phyloP scores from a whole-genome alignment of 352 stramenopile genomes.

The Peronospora destructor region DNA sequence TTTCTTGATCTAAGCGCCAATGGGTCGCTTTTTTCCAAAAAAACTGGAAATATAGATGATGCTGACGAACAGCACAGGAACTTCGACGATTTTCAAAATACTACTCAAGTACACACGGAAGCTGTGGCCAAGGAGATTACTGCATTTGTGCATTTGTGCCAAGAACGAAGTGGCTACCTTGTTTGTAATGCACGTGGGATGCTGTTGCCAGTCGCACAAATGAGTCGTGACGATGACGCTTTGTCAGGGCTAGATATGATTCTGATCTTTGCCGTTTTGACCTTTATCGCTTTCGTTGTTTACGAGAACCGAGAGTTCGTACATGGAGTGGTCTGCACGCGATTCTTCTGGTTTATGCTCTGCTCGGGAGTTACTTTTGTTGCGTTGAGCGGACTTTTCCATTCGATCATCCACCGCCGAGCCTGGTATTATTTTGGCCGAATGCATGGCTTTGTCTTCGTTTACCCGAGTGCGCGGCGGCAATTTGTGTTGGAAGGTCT shows the following conservation, averaged over 20 bases:
- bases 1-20: constrained; percentile 42
- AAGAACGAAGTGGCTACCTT: constrained; percentile 25
- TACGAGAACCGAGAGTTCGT: constrained; percentile 39
- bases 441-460: constrained; percentile 47
- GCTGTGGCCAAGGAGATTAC: constrained; percentile 14
- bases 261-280: constrained; percentile 28
- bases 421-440: constrained; percentile 48
- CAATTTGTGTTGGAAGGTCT: constrained; percentile 66
- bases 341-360: constrained; percentile 51
- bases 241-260: constrained; percentile 33
- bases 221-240: constrained; percentile 9
- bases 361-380: constrained; percentile 49
- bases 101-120: constrained; percentile 12
- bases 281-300: constrained; percentile 32
- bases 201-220: constrained; percentile 7
- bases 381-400: constrained; percentile 52
- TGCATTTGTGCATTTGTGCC: constrained; percentile 33
- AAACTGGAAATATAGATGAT: background rate
- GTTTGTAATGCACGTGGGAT: constrained; percentile 17
- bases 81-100: background rate
- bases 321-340: constrained; percentile 27
- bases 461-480: constrained; percentile 52
- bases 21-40: constrained; percentile 11
- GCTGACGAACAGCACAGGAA: constrained; percentile 2
- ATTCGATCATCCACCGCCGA: constrained; percentile 51